Evolutionary conservation across 2,329 filamentous ascomycete genomes (phyloP).

Genomic region (Dryadomyces quercus-mongolicae): DNA sequence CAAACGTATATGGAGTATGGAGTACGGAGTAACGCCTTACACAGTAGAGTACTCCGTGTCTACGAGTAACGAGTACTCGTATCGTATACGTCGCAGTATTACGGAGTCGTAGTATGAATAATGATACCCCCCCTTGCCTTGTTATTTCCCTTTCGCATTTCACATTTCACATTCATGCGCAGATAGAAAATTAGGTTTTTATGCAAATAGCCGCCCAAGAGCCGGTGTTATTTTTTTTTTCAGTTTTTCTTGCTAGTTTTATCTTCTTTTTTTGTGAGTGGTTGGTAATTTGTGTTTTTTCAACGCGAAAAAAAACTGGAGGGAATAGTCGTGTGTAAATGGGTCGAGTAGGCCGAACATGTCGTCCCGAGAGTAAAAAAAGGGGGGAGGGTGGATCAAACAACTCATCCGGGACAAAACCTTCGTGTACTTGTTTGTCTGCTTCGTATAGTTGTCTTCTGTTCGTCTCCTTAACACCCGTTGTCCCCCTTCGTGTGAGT

Average conservation of each 20-base stretch:
- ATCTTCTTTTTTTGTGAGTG: conserved; percentile 2
- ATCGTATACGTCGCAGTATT: too few species aligned
- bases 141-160: not conserved
- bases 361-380: not conserved
- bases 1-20: not conserved
- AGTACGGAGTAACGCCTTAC: not conserved
- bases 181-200: not conserved
- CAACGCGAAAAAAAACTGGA: not conserved
- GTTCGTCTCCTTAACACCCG: too few species aligned
- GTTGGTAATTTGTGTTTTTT: not conserved
- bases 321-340: not conserved
- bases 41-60: too few species aligned
- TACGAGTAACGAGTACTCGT: too few species aligned
- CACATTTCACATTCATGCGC: not conserved
- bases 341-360: not conserved
- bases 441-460: not conserved
- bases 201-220: conserved; percentile 12
- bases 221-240: conserved; percentile 8
- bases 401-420: conserved; percentile 21
- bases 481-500: not conserved
- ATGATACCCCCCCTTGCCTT: not conserved
- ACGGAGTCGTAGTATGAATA: not conserved
- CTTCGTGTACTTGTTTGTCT: not conserved
- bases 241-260: conserved; percentile 4
- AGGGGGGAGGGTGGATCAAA: not conserved